These are phyloP conservation scores for Suillus decipiens DNA, from an alignment of 768 basidiomycete genomes.

Conservation along the genomic window DNA sequence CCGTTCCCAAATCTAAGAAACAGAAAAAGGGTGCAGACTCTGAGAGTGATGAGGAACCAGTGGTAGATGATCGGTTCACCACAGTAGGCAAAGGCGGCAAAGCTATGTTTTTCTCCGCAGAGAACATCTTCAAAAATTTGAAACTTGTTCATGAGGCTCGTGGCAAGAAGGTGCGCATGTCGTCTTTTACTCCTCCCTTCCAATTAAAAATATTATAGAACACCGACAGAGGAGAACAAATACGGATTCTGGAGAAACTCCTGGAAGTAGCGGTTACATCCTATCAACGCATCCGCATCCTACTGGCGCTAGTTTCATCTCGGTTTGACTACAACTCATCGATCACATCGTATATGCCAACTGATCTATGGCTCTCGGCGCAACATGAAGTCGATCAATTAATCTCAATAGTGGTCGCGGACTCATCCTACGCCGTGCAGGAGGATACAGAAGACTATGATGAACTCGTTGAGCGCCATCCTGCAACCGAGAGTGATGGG, in stretches of 20 bases:
- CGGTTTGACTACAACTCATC: conserved; percentile 97
- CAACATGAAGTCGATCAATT: conserved; percentile 89
- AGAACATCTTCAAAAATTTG: conserved; percentile 89
- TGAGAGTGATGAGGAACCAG: conserved; percentile 44
- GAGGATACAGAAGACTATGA: conserved; percentile 90
- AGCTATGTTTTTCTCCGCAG: conserved; percentile 76
- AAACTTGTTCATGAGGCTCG: conserved; percentile 91
- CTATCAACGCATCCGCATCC: conserved; percentile 93
- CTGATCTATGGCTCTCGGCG: conserved; percentile 87
- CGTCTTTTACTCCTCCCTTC: neutral
- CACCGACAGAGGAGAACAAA: conserved; percentile 94
- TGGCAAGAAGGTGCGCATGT: conserved; percentile 83
- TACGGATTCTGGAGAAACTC: conserved; percentile 85
- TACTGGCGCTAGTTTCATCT: conserved; percentile 90
- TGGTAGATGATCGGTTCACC: conserved; percentile 68
- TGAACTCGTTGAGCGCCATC: conserved; percentile 80
- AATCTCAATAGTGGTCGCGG: conserved; percentile 71
- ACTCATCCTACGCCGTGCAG: conserved; percentile 81
- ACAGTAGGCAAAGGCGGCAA: conserved; percentile 92
- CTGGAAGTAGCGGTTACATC: conserved; percentile 83
- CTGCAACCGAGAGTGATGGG: conserved; percentile 67
- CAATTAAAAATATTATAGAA: conserved; percentile 55
- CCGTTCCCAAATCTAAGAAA: conserved; percentile 37
- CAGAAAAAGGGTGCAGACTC: conserved; percentile 36
- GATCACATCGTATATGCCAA: conserved; percentile 83